Conservation (phyloP, 129 eudicot genomes). For the Pittosporum tobira region DNA sequence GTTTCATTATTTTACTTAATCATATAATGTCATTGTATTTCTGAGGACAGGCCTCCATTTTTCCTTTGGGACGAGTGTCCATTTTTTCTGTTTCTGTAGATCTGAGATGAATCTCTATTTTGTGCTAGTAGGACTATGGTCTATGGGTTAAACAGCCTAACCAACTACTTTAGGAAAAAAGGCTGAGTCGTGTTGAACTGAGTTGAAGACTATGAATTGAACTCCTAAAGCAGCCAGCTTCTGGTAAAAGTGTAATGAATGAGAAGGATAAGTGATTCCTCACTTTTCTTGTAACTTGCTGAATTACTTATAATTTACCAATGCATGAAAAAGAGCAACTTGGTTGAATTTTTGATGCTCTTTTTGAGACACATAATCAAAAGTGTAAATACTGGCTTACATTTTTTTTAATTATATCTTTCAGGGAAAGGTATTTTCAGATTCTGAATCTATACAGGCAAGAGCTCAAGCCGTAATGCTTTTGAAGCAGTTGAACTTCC, state of each 20-base stretch:
- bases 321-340: not conserved
- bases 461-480: slow-evolving; percentile 98
- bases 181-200: too few relatives aligned
- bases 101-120: not conserved
- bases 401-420: slow-evolving; percentile 12
- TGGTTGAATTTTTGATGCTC: not conserved
- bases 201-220: too few relatives aligned
- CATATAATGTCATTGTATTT: not conserved
- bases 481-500: slow-evolving; percentile 84
- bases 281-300: not conserved
- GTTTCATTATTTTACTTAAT: not conserved
- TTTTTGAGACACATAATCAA: not conserved
- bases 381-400: slow-evolving; percentile 11
- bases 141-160: too few relatives aligned
- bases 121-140: not conserved
- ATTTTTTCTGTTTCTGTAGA: not conserved
- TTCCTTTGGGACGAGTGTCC: not conserved
- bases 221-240: not conserved
- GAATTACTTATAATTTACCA: not conserved
- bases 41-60: not conserved
- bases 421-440: slow-evolving; percentile 89
- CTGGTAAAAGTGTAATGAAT: not conserved
- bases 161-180: too few relatives aligned
- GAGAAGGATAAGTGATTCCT: not conserved
- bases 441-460: slow-evolving; percentile 93